Evolutionary conservation across 371 early-diverging fungal genomes (phyloP).

Genomic region (Mucor ambiguus): DNA sequence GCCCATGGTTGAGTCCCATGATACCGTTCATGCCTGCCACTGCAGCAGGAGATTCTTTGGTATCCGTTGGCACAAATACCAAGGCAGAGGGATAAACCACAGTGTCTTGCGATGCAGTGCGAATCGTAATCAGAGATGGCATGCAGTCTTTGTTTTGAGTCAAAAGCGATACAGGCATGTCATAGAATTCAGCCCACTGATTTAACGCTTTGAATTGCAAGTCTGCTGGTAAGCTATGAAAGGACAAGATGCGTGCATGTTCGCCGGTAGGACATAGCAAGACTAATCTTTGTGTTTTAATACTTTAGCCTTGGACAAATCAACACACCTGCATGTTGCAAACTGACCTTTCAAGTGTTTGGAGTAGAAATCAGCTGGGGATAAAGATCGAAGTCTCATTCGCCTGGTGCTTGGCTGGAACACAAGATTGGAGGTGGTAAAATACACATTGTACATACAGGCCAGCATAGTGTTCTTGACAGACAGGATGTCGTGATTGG

Average conservation of each 20-base stretch:
- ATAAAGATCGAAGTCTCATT: constrained; percentile 29
- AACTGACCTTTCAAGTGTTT: constrained; percentile 26
- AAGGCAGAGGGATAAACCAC: constrained; percentile 37
- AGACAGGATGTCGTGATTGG: neutral
- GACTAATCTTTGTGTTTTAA: constrained; percentile 29
- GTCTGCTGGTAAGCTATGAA: constrained; percentile 12
- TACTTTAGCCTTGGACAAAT: neutral
- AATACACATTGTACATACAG: constrained; percentile 44
- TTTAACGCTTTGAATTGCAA: constrained; percentile 17
- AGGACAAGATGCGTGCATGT: constrained; percentile 23
- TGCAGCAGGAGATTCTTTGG: constrained; percentile 24
- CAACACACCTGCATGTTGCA: neutral
- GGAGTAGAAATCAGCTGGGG: constrained; percentile 16
- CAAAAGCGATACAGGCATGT: constrained; percentile 21
- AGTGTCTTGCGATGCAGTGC: constrained; percentile 21
- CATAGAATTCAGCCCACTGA: constrained; percentile 36
- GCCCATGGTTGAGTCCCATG: constrained; percentile 30
- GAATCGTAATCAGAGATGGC: constrained; percentile 26
- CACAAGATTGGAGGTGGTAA: constrained; percentile 37
- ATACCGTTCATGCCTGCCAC: constrained; percentile 35
- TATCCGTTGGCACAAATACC: constrained; percentile 37
- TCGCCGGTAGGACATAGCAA: constrained; percentile 37
- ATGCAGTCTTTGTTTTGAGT: constrained; percentile 1
- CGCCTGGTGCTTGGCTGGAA: constrained; percentile 39
- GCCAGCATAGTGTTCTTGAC: constrained; percentile 16